Base-by-base conservation (phyloP, 306 rosid genomes). In the Cucurbita maxima region DNA sequence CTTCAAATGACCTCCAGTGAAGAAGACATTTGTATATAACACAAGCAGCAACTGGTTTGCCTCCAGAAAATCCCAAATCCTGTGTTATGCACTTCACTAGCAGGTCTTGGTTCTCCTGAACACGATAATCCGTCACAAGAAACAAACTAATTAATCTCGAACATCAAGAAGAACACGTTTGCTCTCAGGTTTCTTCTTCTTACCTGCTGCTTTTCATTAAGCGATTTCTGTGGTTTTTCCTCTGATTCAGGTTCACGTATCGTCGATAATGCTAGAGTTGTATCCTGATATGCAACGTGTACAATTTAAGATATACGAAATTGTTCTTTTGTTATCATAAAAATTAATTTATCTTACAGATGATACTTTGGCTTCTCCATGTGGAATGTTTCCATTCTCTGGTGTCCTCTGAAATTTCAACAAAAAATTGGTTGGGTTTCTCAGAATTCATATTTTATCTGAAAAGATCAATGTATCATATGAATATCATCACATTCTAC, bases 1-100 rank as follows among this genome's bases (percentile, higher is more conserved):
- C 99, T 91, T 95, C 99, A 80, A 91, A 95, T 61, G 99, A 95
- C 79, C 99, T 85, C 99, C 99, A 95, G 76, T 95, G 97, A 80
- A 91, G 96, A 84, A 95, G 99, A 79, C 99, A 91, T 88, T 91
- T 95, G 79, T 91, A 95, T 82, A 91, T 84, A 78, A 95, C 84
- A 81, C 96, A 88, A 56, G 99, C 99, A 77, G 99, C 97, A 75
- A 89, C 63, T 64, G 99, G 99, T 80, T 88, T 95, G 55, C 96
- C 96, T 76, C 90, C 96, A 53, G 94, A 86, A 82, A 95, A 95
- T 81, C 99, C 99, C 88, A 95, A 83, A 89, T 95, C 96, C 78
- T 91, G 96, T 70, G 99, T 76, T 83, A 91, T 87, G 71, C 96
- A 87, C 76, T 83, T 91, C 80, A 95, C 84, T 80, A 95, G 82